Evolutionary conservation across 306 rosid species (phyloP).

Genomic region (Sicyos edulis): DNA sequence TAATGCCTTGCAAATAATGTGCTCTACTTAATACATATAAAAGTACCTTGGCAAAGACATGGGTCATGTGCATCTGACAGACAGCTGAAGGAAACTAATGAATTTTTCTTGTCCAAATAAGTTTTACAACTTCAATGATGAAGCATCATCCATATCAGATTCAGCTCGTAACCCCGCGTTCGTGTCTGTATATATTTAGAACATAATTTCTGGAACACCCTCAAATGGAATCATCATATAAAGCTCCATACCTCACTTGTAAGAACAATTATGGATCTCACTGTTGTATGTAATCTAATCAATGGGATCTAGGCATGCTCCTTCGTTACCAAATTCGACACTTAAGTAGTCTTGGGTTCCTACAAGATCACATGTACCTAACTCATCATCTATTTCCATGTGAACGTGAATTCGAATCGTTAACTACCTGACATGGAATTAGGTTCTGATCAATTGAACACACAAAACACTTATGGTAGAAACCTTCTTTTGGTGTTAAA

Average conservation of each 20-base stretch:
- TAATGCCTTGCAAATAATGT: too few relatives aligned
- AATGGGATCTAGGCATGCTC: constrained; percentile 24
- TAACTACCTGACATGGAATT: constrained; percentile 54
- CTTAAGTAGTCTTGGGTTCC: constrained; percentile 42
- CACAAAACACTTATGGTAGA: constrained; percentile 54
- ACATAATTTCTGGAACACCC: background rate
- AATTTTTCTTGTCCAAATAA: too few relatives aligned
- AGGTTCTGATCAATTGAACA: constrained; percentile 34
- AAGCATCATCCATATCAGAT: constrained; percentile 7
- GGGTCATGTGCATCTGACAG: too few relatives aligned
- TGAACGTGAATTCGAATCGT: constrained; percentile 55
- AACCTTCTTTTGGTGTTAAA: constrained; percentile 88
- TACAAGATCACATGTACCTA: constrained; percentile 29
- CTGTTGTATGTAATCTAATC: background rate
- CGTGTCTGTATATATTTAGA: background rate
- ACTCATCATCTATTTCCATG: constrained; percentile 51
- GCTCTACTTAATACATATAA: too few relatives aligned
- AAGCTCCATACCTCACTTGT: constrained; percentile 2
- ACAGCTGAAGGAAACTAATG: too few relatives aligned
- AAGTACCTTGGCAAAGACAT: too few relatives aligned
- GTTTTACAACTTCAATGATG: background rate
- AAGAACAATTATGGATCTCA: too few relatives aligned
- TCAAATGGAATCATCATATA: background rate
- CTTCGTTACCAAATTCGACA: constrained; percentile 64
- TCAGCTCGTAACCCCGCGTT: background rate